Conservation (phyloP, 129 eudicot species). For the Gnaphalium uliginosum region DNA sequence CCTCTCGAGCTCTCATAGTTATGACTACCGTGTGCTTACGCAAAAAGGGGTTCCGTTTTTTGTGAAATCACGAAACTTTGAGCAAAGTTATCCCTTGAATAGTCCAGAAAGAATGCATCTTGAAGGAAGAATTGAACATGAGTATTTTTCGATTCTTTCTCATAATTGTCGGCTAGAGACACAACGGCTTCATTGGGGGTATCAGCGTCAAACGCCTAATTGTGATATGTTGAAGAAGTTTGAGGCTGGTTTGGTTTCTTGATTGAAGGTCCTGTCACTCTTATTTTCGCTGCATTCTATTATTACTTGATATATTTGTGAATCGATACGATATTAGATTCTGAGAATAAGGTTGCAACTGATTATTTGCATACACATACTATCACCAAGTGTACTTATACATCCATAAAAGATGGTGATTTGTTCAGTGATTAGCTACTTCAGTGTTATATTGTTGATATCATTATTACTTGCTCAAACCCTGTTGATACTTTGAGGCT, state of each 20-base stretch:
- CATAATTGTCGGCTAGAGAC: conserved; percentile 68
- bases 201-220: conserved; percentile 52
- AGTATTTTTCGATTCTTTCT: conserved; percentile 48
- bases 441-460: background rate
- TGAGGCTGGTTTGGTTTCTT: conserved; percentile 37
- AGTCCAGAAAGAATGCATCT: conserved; percentile 52
- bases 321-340: conserved; percentile 9
- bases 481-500: background rate
- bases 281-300: background rate
- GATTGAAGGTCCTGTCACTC: conserved; percentile 35
- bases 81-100: conserved; percentile 51
- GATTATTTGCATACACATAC: conserved; percentile 7
- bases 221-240: conserved; percentile 52
- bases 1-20: conserved; percentile 43
- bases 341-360: conserved; percentile 20
- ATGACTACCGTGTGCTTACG: conserved; percentile 44
- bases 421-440: conserved; percentile 2
- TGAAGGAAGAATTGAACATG: conserved; percentile 63
- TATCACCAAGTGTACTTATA: conserved; percentile 15
- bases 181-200: conserved; percentile 72
- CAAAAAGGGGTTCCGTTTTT: conserved; percentile 65
- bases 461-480: background rate
- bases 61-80: conserved; percentile 61
- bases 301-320: background rate
- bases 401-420: conserved; percentile 25